Evolutionary conservation across 129 eudicot genomes (phyloP).

Genomic region (Lactuca saligna): DNA sequence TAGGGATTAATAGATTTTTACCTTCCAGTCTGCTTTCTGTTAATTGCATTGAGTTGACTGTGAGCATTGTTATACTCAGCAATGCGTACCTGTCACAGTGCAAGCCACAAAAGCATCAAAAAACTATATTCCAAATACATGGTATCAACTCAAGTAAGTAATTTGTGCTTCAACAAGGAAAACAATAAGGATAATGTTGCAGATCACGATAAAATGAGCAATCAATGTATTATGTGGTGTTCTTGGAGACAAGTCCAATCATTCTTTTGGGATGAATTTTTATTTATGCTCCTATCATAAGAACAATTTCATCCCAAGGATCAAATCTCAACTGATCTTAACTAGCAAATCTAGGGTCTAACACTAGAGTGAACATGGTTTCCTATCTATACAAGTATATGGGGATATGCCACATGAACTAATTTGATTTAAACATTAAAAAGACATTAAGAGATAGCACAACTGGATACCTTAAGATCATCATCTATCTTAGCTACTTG

Average conservation of each 20-base stretch:
- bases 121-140: not conserved
- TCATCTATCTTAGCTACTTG: conserved; percentile 84
- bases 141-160: conserved; percentile 1
- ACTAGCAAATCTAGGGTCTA: not conserved
- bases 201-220: conserved; percentile 1
- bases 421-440: not conserved
- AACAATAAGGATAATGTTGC: not conserved
- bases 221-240: not conserved
- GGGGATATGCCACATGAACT: not conserved
- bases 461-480: conserved; percentile 82
- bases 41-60: conserved; percentile 80
- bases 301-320: not conserved
- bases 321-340: conserved; percentile 4
- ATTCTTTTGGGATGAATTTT: too few species aligned
- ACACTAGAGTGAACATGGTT: too few species aligned
- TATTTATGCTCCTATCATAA: too few species aligned
- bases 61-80: conserved; percentile 79
- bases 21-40: conserved; percentile 91
- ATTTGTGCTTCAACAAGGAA: not conserved
- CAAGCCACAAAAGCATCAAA: not conserved
- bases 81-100: conserved; percentile 59
- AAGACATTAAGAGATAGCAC: not conserved
- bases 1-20: conserved; percentile 24
- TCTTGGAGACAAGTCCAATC: too few species aligned
- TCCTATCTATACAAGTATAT: too few species aligned